Base-by-base conservation (phyloP, 805 yeast genomes). In the Metschnikowia gelsemii region DNA sequence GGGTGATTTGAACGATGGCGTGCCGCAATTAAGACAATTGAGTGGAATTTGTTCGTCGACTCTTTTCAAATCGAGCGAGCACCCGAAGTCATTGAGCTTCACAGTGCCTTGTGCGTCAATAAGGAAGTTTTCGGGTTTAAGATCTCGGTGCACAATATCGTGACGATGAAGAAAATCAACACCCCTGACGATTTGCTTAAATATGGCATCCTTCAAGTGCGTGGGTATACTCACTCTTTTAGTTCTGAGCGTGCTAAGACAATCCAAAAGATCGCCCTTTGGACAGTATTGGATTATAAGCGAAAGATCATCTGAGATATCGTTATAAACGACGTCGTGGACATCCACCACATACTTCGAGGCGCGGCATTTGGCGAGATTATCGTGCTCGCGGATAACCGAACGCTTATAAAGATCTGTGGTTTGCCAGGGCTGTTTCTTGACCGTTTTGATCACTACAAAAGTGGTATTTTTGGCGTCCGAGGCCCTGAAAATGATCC, bases 1-100 rank as follows among this genome's bases (percentile, higher is more conserved):
- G 0, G 83, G 83, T 0, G 82, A 73, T 50, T 75, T 78, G 58
- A 75, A 78, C 5, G 78, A 70, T 18, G 64, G 64, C 1, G 83
- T 78, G 2, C 83, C 83, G 46, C 74, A 58, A 32, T 51, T 59
- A 9, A 71, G 40, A 21, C 55, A 56, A n/a, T 41, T 38, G 5
- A 57, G 47, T 16, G 50, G 47, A 9, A 53, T 43, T 13, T 52
- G 50, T 17, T 47, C 52, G n/a, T 49, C 43, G 3, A 54, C 40
- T 12, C 47, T 42, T 22, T 50, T 44, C 23, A 69, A 51, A 48
- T 72, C 64, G 11, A 75, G 40, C 11, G 76, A 70, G 57, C 70
- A 76, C 2, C 81, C 80, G 50, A 78, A 78, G 52, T 78, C 82
- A 17, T 69, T 60, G 32, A 76, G 61, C 37, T 72, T 69, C 27